Conservation (phyloP, 768 basidiomycete species). For the Stropharia rugosoannulata region DNA sequence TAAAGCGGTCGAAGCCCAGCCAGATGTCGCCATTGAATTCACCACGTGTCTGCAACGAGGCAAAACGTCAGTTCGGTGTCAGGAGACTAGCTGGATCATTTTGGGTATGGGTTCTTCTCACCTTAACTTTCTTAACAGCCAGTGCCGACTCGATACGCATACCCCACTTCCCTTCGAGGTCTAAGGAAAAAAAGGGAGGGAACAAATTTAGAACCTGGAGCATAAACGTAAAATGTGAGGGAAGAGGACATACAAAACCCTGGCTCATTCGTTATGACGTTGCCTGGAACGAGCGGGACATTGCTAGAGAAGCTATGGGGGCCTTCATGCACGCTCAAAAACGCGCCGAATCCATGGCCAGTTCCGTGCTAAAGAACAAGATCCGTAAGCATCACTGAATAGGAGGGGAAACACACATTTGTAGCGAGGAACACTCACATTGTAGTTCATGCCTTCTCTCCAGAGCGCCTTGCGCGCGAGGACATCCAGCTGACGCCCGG, state of each 20-base stretch:
- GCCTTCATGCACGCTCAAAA: conserved; percentile 84
- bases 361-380: conserved; percentile 72
- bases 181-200: conserved; percentile 29
- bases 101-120: conserved; percentile 23
- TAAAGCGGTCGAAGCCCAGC: conserved; percentile 91
- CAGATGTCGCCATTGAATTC: conserved; percentile 74
- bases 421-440: conserved; percentile 41
- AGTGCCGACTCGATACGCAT: conserved; percentile 91
- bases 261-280: conserved; percentile 93
- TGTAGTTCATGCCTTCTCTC: conserved; percentile 82
- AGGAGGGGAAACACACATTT: conserved; percentile 2
- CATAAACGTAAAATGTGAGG: conserved; percentile 10
- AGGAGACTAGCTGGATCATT: background rate
- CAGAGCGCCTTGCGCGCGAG: conserved; percentile 87
- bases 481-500: conserved; percentile 81
- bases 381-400: background rate
- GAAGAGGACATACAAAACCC: conserved; percentile 68
- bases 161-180: conserved; percentile 80
- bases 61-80: conserved; percentile 1
- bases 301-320: conserved; percentile 74
- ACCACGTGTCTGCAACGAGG: conserved; percentile 55
- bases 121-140: conserved; percentile 64
- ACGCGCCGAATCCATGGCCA: conserved; percentile 88
- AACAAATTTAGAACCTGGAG: conserved; percentile 13
- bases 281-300: conserved; percentile 75